Evolutionary conservation across 2,329 filamentous ascomycete species (phyloP).

Genomic region (Talaromyces funiculosus): DNA sequence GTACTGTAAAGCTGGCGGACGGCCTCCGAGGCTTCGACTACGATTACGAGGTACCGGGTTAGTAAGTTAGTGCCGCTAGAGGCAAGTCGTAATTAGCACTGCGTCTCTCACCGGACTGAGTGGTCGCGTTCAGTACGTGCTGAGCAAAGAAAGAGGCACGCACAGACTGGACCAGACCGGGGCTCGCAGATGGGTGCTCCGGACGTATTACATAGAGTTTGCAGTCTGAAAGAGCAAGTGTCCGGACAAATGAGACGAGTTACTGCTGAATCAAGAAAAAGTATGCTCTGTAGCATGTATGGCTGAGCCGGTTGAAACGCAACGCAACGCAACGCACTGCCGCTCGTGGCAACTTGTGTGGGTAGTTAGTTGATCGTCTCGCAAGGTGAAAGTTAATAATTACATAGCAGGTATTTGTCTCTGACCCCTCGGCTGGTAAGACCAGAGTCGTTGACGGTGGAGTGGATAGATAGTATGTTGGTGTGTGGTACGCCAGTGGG

Average conservation of each 20-base stretch:
- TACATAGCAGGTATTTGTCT: too few relatives aligned
- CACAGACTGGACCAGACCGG: constrained; percentile 2
- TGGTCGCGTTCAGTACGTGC: too few relatives aligned
- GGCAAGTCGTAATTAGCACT: neutral
- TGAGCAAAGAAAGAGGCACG: neutral
- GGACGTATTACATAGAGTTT: constrained; percentile 1
- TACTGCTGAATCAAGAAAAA: too few relatives aligned
- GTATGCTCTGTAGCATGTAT: neutral
- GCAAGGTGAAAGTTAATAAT: too few relatives aligned
- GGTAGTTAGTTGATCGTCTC: neutral
- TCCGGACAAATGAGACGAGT: neutral
- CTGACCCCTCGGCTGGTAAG: neutral
- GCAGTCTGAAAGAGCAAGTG: neutral
- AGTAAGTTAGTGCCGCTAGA: neutral
- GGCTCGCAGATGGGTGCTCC: neutral
- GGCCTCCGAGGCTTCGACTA: neutral
- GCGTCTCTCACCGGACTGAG: too few relatives aligned
- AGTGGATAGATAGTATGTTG: neutral
- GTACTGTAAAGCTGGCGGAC: neutral
- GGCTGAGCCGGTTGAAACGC: neutral
- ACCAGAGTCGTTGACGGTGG: neutral
- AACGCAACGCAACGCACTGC: neutral
- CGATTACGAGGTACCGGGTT: too few relatives aligned
- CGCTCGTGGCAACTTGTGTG: neutral
- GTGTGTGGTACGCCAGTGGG: neutral